Evolutionary conservation across 768 basidiomycete species (phyloP), one percentile per base, ranked within the genome.

Genomic region (Psilocybe tampanensis): DNA sequence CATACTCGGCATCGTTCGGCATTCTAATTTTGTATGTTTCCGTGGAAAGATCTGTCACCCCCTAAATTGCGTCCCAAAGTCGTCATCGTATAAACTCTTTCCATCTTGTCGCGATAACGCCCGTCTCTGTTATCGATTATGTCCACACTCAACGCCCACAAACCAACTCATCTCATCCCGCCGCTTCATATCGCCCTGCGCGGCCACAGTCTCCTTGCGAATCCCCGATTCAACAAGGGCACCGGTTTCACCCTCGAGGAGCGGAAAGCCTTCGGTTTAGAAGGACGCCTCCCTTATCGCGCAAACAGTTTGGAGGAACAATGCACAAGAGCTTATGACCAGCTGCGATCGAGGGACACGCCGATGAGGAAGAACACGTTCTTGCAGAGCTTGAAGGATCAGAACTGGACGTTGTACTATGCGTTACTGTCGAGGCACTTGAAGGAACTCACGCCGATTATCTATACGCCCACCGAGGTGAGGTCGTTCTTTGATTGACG

Each of bases 381-480:
- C 67, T 63, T 90, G 59, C 86, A 88, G 71, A 87, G 85, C 56
- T 66, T 91, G 65, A 89, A 88, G 70, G 86, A 84, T 26, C 91
- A 93, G 78, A 92, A 92, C 62, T 85, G 86, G 85, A 86, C 89
- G 1, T 74, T 95, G 19, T 95, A 91, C 73, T 94, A 89, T 70
- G 76, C 82, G 2, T 73, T 96, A 15, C 65, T 90, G 17, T 65
- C 75, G 18, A 73, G 77, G 42, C 78, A 91, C 65, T 71, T 91
- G 50, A 75, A 77, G 52, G 88, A 90, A 66, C 73, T 89, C 45
- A 76, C 88, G 17, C 76, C 81, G 3, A 85, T 94, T 58, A 86
- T 94, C 52, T 94, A 94, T 61, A 95, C 92, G 0, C 91, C 92
- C 3, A 91, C 90, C 3, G 82, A 88, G 80, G 87, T 87, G 52